Evolutionary conservation across 2,329 filamentous ascomycete species (phyloP).

Genomic region (Phyllosticta citriasiana): DNA sequence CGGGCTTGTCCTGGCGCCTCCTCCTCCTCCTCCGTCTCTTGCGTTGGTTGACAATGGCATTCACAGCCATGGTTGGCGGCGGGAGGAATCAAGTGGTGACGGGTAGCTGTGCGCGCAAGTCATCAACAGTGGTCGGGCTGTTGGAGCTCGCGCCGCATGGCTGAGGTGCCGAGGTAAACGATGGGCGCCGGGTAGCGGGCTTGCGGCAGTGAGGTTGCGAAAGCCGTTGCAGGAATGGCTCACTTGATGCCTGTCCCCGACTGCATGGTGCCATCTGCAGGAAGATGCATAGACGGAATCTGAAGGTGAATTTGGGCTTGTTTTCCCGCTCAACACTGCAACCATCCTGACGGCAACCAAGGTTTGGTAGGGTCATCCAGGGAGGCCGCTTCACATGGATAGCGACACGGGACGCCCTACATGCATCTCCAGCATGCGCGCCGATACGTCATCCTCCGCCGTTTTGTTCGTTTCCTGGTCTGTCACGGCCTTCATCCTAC

Average conservation of each 20-base stretch:
- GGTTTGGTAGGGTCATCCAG: background rate
- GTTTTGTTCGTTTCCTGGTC: background rate
- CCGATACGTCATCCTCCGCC: background rate
- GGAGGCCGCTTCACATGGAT: background rate
- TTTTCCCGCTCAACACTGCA: background rate
- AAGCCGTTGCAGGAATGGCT: background rate
- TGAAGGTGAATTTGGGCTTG: background rate
- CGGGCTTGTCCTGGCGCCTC: conserved; percentile 52
- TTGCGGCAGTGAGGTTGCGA: background rate
- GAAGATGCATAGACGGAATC: background rate
- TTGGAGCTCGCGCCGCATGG: background rate
- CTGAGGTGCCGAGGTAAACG: conserved; percentile 8
- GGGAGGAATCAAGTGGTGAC: background rate
- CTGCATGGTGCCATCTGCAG: background rate
- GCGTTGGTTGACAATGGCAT: conserved; percentile 6
- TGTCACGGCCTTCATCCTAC: background rate
- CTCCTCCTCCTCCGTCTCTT: conserved; percentile 37
- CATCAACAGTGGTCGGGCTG: background rate
- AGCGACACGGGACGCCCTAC: background rate
- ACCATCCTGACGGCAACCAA: background rate
- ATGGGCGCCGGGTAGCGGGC: conserved; percentile 1
- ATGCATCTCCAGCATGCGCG: background rate
- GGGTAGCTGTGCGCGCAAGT: background rate
- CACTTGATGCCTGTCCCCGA: background rate
- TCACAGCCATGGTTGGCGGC: conserved; percentile 4